A percentile compares a stretch with the other conserved stretches of the same genome.
Evolutionary conservation across 352 stramenopile genomes (phyloP).

Genomic region (Phytopythium sindhum): DNA sequence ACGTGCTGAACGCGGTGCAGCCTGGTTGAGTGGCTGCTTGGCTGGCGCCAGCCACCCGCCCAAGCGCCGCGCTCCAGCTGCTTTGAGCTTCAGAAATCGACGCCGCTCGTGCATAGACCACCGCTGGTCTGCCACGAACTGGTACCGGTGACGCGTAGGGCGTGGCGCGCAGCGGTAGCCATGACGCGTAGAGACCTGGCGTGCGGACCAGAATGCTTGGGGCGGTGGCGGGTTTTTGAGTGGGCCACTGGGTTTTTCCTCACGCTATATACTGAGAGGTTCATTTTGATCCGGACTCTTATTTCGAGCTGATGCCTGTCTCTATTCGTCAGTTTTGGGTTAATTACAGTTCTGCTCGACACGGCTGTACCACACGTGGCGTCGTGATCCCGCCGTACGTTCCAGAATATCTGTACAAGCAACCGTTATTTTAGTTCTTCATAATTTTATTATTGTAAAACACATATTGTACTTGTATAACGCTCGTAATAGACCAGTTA

Average conservation of each 20-base stretch:
- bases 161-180: neutral
- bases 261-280: no score
- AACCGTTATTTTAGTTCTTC: neutral
- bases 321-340: no score
- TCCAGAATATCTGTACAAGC: neutral
- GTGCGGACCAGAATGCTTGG: neutral
- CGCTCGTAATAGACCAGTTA: no score
- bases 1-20: neutral
- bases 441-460: neutral
- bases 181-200: neutral
- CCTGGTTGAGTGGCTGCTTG: constrained; percentile 1
- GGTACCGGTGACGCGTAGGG: neutral
- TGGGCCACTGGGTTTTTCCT: neutral
- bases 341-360: neutral
- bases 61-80: neutral
- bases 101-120: neutral
- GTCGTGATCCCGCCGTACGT: neutral
- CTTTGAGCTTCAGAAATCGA: neutral
- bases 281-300: neutral
- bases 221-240: no score
- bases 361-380: neutral
- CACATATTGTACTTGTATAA: no score
- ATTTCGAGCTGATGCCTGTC: no score
- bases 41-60: neutral
- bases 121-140: neutral